Conservation (phyloP, 805 yeast genomes). For the Spathaspora passalidarum region DNA sequence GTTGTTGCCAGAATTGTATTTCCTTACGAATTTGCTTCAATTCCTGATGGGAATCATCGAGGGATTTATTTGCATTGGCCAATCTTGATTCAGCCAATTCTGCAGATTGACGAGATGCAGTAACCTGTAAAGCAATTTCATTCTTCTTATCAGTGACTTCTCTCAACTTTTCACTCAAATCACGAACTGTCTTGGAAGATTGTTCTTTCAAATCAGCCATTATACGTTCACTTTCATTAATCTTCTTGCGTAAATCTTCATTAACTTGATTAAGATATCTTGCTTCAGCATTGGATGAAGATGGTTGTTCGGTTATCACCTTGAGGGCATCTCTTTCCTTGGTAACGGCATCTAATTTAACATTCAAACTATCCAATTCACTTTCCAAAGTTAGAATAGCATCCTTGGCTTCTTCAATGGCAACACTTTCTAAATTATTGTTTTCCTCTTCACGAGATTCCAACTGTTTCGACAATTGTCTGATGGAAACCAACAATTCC, state of each 20-base stretch:
- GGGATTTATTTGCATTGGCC: slow-evolving; percentile 34
- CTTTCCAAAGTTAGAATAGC: slow-evolving; percentile 64
- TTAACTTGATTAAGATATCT: slow-evolving; percentile 23
- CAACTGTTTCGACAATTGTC: slow-evolving; percentile 68
- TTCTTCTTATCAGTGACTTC: slow-evolving; percentile 27
- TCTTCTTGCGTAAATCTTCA: slow-evolving; percentile 29
- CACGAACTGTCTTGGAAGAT: slow-evolving; percentile 40
- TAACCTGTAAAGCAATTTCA: slow-evolving; percentile 45
- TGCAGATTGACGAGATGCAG: slow-evolving; percentile 53
- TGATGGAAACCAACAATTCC: slow-evolving; percentile 62
- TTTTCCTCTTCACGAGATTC: slow-evolving; percentile 58
- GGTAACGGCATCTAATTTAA: slow-evolving; percentile 50
- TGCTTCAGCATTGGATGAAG: slow-evolving; percentile 13
- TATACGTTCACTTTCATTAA: slow-evolving; percentile 37
- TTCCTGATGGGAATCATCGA: slow-evolving; percentile 29
- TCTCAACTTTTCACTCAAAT: slow-evolving; percentile 40
- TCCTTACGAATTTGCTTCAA: slow-evolving; percentile 26
- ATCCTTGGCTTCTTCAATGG: slow-evolving; percentile 62
- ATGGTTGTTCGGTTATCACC: slow-evolving; percentile 10
- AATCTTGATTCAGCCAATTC: slow-evolving; percentile 54
- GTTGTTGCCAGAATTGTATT: slow-evolving; percentile 38
- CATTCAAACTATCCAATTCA: slow-evolving; percentile 50
- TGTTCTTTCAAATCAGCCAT: slow-evolving; percentile 34
- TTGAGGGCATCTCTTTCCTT: slow-evolving; percentile 72
- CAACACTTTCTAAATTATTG: slow-evolving; percentile 42